Evolutionary conservation across 441 rosid genomes (phyloP).

Genomic region (Syzygium malaccense): DNA sequence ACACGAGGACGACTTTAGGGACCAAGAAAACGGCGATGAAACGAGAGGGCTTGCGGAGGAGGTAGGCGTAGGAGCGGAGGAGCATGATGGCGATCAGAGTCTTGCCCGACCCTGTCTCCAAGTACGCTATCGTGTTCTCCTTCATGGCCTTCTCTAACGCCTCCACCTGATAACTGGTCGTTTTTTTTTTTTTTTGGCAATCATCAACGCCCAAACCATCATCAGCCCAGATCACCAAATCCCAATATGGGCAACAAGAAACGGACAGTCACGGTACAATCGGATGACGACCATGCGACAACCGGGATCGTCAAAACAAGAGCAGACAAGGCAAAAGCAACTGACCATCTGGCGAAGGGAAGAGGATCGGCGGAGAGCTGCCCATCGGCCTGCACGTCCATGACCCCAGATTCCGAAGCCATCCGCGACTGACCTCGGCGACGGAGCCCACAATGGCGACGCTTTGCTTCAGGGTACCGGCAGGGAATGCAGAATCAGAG

Average conservation of each 20-base stretch:
- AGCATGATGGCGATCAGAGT: conserved; percentile 91
- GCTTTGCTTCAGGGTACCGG: too few species aligned
- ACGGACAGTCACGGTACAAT: neutral
- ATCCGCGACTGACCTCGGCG: neutral
- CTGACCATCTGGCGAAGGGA: conserved; percentile 59
- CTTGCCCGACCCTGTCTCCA: conserved; percentile 95
- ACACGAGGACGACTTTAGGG: conserved; percentile 81
- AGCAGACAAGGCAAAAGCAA: neutral
- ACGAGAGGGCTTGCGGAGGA: conserved; percentile 76
- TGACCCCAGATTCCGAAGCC: neutral
- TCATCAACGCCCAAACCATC: neutral
- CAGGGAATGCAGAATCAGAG: neutral
- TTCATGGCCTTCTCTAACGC: conserved; percentile 65
- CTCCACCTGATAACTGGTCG: conserved; percentile 72
- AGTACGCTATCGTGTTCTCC: conserved; percentile 63
- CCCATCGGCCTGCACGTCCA: neutral
- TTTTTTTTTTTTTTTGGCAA: neutral
- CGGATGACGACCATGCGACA: neutral
- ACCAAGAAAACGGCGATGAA: conserved; percentile 75
- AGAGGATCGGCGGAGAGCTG: conserved; percentile 23
- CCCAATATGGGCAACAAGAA: neutral
- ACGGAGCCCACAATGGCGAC: too few species aligned
- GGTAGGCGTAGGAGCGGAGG: conserved; percentile 58
- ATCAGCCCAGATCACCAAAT: neutral
- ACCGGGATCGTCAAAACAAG: neutral